Evolutionary conservation across 371 early-diverging fungal species (phyloP), one percentile per base, ranked within the genome.

Genomic region (Coemansia sp.): DNA sequence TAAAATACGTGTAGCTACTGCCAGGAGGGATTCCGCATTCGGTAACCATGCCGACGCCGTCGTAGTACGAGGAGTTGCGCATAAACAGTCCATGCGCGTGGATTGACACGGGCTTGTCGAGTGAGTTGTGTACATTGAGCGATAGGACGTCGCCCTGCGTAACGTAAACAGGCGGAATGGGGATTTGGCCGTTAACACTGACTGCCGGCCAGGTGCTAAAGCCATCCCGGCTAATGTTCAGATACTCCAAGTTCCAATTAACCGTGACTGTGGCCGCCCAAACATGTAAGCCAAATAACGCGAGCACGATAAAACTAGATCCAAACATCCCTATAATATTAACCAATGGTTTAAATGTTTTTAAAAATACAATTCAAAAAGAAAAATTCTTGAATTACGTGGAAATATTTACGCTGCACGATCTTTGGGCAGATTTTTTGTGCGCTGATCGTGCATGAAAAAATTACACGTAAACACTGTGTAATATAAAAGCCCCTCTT

Each of bases 231-330:
- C 85, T 85, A 14, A 68, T 63, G 14, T 58, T 58, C 14, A 87
- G 81, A 54, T 86, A 89, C n/a, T 84, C 84, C 48, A 90, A 81
- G n/a, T 88, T 80, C 88, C 89, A 88, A 69, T 84, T 72, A 61
- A 85, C 80, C 12, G 5, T 8, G 7, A 37, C 37, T 24, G 37
- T 8, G 37, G 7, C 7, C 37, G 5, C 7, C 37, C 5, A 37
- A 37, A 37, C 37, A 37, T 7, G 37, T 8, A 37, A 8, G 37
- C 8, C 5, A 7, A 37, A 37, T 37, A 37, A 7, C 37, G 24
- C 24, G 24, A 24, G 24, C 24, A 24, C 24, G 24, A 24, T 24
- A 24, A 24, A 24, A 24, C 24, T 24, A 24, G 24, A 24, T 24
- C 24, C 24, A 24, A 24, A 24, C 24, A 24, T 24, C 24, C 24